Conservation (phyloP, 768 basidiomycete species). For the Gymnopilus junonius region DNA sequence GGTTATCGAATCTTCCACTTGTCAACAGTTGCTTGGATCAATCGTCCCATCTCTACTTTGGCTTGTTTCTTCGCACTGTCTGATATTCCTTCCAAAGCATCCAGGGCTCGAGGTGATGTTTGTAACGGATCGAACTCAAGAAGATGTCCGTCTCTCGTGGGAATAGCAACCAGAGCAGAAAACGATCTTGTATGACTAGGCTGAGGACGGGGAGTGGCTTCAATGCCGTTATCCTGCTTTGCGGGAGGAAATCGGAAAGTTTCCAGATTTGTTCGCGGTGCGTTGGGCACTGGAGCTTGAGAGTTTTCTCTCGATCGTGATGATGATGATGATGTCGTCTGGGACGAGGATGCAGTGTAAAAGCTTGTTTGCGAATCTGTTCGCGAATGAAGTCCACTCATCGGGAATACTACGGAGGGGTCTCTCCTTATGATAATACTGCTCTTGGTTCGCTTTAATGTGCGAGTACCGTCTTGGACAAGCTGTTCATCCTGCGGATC, state of each 20-base stretch:
- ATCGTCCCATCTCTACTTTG: conserved; percentile 71
- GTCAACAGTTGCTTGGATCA: conserved; percentile 74
- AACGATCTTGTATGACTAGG: conserved; percentile 39
- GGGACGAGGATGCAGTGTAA: conserved; percentile 42
- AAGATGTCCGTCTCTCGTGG: conserved; percentile 80
- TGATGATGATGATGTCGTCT: conserved; percentile 33
- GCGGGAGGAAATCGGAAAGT: conserved; percentile 33
- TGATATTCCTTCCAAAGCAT: conserved; percentile 77
- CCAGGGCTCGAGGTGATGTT: conserved; percentile 72
- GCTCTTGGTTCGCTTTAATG: conserved; percentile 53
- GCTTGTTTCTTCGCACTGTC: conserved; percentile 86
- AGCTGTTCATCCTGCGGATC: conserved; percentile 29
- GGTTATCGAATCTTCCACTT: conserved; percentile 69
- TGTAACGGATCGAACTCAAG: conserved; percentile 85
- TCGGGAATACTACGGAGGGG: conserved; percentile 46
- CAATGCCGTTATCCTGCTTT: conserved; percentile 27
- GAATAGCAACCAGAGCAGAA: conserved; percentile 74
- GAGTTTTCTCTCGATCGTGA: conserved; percentile 51
- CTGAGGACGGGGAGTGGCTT: conserved; percentile 40
- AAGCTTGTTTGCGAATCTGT: conserved; percentile 57
- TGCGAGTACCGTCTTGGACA: conserved; percentile 33
- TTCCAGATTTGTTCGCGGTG: conserved; percentile 23
- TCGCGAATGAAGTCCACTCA: conserved; percentile 45
- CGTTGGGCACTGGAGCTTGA: conserved; percentile 27
- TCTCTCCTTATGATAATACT: conserved; percentile 67